Evolutionary conservation across 2,329 filamentous ascomycete species (phyloP).

Genomic region (Colletotrichum graminicola): DNA sequence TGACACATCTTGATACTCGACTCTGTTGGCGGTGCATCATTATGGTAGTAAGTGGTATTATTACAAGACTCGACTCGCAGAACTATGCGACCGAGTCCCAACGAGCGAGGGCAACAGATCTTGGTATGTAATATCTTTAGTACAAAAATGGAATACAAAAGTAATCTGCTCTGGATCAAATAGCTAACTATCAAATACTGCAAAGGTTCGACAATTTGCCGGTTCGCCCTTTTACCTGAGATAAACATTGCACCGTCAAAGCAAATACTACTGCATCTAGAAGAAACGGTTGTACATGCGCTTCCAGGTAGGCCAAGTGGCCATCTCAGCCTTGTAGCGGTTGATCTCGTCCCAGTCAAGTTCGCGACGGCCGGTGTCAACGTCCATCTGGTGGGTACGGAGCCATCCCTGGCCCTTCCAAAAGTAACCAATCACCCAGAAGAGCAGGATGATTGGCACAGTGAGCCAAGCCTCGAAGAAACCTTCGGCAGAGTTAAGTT

Average conservation of each 20-base stretch:
- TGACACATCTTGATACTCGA: neutral
- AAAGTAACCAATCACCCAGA: slow-evolving; percentile 40
- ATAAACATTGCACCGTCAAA: neutral
- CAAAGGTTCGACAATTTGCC: neutral
- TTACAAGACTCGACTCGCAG: neutral
- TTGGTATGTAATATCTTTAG: slow-evolving; percentile 23
- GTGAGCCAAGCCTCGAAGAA: slow-evolving; percentile 42
- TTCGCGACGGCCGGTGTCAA: slow-evolving; percentile 42
- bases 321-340: slow-evolving; percentile 34
- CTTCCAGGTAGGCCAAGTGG: slow-evolving; percentile 39
- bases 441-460: slow-evolving; percentile 38
- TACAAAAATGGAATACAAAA: neutral
- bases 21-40: neutral
- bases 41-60: neutral
- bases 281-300: slow-evolving; percentile 33
- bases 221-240: too few species aligned
- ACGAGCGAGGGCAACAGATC: neutral
- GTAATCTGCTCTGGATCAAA: neutral
- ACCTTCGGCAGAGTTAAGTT: slow-evolving; percentile 31
- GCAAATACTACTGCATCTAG: neutral
- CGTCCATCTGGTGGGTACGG: slow-evolving; percentile 42
- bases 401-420: slow-evolving; percentile 44
- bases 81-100: neutral
- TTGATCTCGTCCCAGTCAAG: slow-evolving; percentile 43
- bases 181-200: neutral